Conservation (phyloP, 2,329 filamentous ascomycete genomes). For the Claviceps humidiphila region DNA sequence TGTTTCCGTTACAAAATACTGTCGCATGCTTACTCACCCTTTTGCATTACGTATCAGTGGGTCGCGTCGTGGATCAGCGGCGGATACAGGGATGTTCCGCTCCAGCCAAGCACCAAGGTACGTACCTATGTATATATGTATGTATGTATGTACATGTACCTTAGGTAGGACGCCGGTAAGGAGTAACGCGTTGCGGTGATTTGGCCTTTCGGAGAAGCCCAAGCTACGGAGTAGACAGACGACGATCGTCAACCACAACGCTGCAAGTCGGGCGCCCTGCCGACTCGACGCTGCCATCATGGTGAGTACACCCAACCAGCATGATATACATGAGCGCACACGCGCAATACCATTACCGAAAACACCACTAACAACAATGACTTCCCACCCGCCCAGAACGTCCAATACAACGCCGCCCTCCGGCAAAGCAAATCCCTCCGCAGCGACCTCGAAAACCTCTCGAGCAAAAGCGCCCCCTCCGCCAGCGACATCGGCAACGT, state of each 20-base stretch:
- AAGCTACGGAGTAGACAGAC: neutral
- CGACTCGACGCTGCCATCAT: neutral
- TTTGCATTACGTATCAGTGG: no score
- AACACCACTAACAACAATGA: neutral
- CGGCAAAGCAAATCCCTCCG: conserved; percentile 74
- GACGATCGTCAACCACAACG: neutral
- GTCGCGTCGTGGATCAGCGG: no score
- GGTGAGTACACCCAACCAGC: neutral
- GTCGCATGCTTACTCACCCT: no score
- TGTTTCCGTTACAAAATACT: no score
- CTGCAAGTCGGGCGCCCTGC: neutral
- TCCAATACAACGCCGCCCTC: conserved; percentile 72
- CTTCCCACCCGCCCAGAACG: conserved; percentile 42
- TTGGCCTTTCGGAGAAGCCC: no score
- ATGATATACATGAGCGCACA: neutral
- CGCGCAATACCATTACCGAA: neutral
- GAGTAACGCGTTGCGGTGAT: no score
- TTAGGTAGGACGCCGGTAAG: no score
- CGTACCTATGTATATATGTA: no score
- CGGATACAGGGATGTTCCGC: neutral
- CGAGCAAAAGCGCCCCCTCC: conserved; percentile 50
- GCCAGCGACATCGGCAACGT: conserved; percentile 48
- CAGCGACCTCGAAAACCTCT: conserved; percentile 59
- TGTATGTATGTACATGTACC: no score
- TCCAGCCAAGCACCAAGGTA: neutral